These are phyloP conservation scores for Neonectria faginata DNA, from an alignment of 2,329 filamentous ascomycete genomes.

Conservation along the genomic window DNA sequence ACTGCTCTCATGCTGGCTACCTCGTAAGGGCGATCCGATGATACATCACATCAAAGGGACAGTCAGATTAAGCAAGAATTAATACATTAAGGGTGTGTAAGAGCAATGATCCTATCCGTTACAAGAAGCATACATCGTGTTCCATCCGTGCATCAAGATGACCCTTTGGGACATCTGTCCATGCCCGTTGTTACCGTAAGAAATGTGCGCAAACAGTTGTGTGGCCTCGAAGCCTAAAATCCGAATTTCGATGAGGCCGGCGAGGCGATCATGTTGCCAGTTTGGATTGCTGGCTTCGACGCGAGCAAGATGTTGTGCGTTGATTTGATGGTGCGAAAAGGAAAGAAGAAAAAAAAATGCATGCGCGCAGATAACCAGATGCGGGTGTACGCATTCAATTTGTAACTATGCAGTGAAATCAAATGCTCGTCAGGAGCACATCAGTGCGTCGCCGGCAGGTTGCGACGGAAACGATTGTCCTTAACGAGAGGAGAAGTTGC, in stretches of 20 bases:
- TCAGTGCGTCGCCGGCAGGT: background rate
- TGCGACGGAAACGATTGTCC: background rate
- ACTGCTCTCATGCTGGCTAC: background rate
- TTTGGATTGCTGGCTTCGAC: background rate
- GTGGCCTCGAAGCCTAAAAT: conserved; percentile 2
- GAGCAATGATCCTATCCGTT: conserved; percentile 22
- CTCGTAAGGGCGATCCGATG: background rate
- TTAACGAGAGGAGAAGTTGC: conserved; percentile 35
- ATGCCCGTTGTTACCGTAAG: conserved; percentile 43
- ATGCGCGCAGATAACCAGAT: conserved; percentile 12
- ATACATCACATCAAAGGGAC: background rate
- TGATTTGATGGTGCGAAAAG: background rate
- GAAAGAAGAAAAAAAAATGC: background rate
- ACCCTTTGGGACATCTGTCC: conserved; percentile 29
- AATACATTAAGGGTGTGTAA: conserved; percentile 7
- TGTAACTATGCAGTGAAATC: conserved; percentile 50
- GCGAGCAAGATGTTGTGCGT: conserved; percentile 5
- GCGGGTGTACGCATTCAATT: conserved; percentile 43
- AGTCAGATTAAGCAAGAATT: background rate
- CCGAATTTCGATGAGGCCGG: background rate
- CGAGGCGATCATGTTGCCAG: background rate
- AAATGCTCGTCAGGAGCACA: conserved; percentile 43
- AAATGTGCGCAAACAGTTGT: conserved; percentile 37
- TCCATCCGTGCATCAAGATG: conserved; percentile 9
- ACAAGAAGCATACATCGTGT: conserved; percentile 20